Base-by-base conservation (phyloP, 805 yeast species). In the Candida coquimbonensis region DNA sequence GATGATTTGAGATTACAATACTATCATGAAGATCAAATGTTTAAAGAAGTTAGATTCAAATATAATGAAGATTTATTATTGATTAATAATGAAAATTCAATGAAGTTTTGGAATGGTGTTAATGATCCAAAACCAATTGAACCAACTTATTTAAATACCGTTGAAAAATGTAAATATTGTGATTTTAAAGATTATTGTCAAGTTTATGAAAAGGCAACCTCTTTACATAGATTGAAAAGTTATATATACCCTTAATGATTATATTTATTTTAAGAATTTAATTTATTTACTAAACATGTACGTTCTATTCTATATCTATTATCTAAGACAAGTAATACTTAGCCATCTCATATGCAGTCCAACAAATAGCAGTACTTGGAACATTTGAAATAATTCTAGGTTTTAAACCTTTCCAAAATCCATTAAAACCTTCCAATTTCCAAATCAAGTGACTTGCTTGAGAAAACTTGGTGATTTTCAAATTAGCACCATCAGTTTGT, bases 301-400 rank as follows among this genome's bases (percentile, higher is more conserved):
- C 19, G 3, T 17, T 17, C 19, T 17, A 17, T 3, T 17, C 31
- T 11, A 12, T 29, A 6, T 29, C 5, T 12, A 27, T 27, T 27
- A 21, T 29, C 31, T 29, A 29, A 9, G 45, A 50, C 42, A 69
- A 51, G 46, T 66, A 64, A 51, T 65, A 68, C 48, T 91, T 91
- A 38, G 96, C 97, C 95, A 89, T 89, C 64, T 91, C 99, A 65
- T 91, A 91, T 24, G 96, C 88, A 2, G 98, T 91, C 98, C 98
- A 91, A 56, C 95, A 83, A 50, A 91, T 88, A 17, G 98, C 98
- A 12, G 98, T 91, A 40, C 93, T 81, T 19, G 99, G 99, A 62
- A 91, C 89, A 64, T 89, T 89, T 53, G 90, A 83, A 26, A 91
- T 81, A 42, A 93, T 81, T 65, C 99, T 80, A 38, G 99, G 97